These are phyloP conservation scores for Pelargonium fulgidum DNA, from an alignment of 441 rosid genomes.

Conservation along the genomic window DNA sequence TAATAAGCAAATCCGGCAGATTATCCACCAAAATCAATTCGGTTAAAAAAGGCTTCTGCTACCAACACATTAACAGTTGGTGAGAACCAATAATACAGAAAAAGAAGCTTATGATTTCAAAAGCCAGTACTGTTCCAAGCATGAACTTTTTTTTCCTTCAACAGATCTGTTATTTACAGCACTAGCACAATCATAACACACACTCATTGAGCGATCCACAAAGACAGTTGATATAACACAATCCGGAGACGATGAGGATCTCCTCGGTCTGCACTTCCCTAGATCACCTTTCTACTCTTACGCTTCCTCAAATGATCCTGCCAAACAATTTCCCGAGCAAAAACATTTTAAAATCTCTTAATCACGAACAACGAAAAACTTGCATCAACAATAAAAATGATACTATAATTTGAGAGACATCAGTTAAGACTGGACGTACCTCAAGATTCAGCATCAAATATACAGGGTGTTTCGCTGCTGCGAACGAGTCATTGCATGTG, in stretches of 20 bases:
- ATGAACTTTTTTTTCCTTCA: neutral
- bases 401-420: neutral
- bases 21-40: no score
- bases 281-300: no score
- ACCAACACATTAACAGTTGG: no score
- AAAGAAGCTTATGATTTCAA: no score
- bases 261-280: neutral
- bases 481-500: slow-evolving; percentile 25
- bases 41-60: no score
- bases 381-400: no score
- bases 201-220: no score
- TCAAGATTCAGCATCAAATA: neutral
- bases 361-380: no score
- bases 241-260: neutral
- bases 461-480: neutral
- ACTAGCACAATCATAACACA: neutral
- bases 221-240: neutral
- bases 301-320: neutral
- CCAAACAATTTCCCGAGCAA: neutral
- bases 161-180: neutral
- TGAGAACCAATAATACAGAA: no score
- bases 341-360: neutral
- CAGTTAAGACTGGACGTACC: neutral
- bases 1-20: no score
- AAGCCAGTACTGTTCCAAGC: neutral